These are phyloP conservation scores for Phyllosticta capitalensis DNA, from an alignment of 2,329 filamentous ascomycete species.

Conservation along the genomic window DNA sequence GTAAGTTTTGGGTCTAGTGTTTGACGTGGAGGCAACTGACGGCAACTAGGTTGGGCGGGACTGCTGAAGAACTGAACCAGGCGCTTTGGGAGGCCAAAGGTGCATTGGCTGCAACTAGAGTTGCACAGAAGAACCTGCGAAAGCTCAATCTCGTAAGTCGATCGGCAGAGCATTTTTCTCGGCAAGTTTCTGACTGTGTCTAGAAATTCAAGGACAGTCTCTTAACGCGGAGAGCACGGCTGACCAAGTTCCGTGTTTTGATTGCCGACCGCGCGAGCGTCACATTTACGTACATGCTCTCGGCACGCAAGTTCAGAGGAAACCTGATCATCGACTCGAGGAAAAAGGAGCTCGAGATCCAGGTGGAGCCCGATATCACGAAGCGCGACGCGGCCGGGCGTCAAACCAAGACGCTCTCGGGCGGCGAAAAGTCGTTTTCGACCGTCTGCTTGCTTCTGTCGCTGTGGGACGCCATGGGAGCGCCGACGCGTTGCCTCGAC, in stretches of 20 bases:
- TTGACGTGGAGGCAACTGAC: neutral
- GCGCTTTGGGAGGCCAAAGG: conserved; percentile 23
- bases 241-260: conserved; percentile 69
- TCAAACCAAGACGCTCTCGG: conserved; percentile 84
- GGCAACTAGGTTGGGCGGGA: conserved; percentile 22
- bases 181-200: neutral
- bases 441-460: conserved; percentile 88
- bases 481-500: conserved; percentile 85
- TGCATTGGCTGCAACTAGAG: conserved; percentile 13
- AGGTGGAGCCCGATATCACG: conserved; percentile 61
- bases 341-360: conserved; percentile 63
- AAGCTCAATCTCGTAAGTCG: conserved; percentile 31
- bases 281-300: conserved; percentile 80
- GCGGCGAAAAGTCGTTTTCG: conserved; percentile 95
- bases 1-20: conserved; percentile 8
- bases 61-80: conserved; percentile 21
- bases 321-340: conserved; percentile 69
- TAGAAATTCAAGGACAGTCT: conserved; percentile 50
- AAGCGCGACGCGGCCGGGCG: conserved; percentile 60
- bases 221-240: conserved; percentile 60
- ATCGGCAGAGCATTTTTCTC: conserved; percentile 15
- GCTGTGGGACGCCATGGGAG: conserved; percentile 97
- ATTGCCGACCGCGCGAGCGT: conserved; percentile 81
- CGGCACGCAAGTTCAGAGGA: conserved; percentile 81
- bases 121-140: conserved; percentile 16